Conservation (phyloP, 805 yeast genomes). For the Candida lessepsii region DNA sequence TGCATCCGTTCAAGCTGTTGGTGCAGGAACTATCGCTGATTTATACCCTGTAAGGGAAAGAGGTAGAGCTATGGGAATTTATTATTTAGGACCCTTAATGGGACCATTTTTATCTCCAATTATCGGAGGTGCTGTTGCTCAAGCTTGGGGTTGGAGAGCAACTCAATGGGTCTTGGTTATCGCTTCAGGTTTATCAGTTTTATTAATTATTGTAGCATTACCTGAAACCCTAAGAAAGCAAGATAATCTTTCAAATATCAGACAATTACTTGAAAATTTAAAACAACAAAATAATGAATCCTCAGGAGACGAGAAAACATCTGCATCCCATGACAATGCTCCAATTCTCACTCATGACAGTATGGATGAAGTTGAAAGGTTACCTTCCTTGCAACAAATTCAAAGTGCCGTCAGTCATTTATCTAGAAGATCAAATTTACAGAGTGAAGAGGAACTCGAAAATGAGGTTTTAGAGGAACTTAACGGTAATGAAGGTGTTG, state of each 20-base stretch:
- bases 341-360: background rate
- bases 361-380: background rate
- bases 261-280: conserved; percentile 34
- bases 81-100: conserved; percentile 75
- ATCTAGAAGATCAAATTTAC: conserved; percentile 1
- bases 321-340: background rate
- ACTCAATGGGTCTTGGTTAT: conserved; percentile 84
- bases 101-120: conserved; percentile 84
- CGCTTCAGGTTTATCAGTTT: conserved; percentile 52
- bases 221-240: conserved; percentile 79
- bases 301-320: conserved; percentile 8
- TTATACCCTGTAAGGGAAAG: conserved; percentile 63
- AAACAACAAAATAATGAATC: conserved; percentile 4
- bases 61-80: conserved; percentile 78
- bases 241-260: conserved; percentile 56
- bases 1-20: conserved; percentile 84
- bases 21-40: conserved; percentile 86
- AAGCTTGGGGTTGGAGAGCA: conserved; percentile 82
- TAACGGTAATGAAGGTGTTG: conserved; percentile 20
- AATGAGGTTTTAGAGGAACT: conserved; percentile 16
- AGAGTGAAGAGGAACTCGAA: conserved; percentile 10
- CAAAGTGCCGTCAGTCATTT: conserved; percentile 7
- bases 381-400: conserved; percentile 1
- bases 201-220: conserved; percentile 51
- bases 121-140: conserved; percentile 68